Conservation (phyloP, 164 flowering plant species). For the Macadamia tetraphylla region DNA sequence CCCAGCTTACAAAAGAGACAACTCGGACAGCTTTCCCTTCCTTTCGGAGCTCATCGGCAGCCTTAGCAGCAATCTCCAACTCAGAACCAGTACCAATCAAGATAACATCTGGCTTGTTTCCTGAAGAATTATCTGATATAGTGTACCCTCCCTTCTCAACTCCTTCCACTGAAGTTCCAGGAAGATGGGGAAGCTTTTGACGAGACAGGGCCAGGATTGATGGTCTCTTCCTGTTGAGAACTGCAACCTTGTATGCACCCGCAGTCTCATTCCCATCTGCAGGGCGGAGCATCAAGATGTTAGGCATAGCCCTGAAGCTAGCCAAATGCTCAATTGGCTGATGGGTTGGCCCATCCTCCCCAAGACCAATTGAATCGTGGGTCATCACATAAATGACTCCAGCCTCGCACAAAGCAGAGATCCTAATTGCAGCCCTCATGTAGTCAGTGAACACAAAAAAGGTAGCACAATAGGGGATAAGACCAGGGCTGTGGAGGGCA, state of each 20-base stretch:
- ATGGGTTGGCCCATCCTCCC: constrained; percentile 99
- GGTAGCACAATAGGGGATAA: constrained; percentile 96
- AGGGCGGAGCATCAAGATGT: constrained; percentile 91
- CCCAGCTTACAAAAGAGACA: constrained; percentile 88
- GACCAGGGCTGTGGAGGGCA: constrained; percentile 81
- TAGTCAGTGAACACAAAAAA: constrained; percentile 98
- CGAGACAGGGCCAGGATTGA: constrained; percentile 91
- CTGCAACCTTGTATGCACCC: constrained; percentile 89
- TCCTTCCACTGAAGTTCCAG: constrained; percentile 87
- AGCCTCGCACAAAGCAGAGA: constrained; percentile 79
- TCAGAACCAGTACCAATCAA: constrained; percentile 92
- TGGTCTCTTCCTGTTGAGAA: constrained; percentile 73
- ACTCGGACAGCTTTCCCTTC: constrained; percentile 88
- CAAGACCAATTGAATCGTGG: constrained; percentile 96
- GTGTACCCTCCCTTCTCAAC: constrained; percentile 91
- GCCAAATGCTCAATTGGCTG: constrained; percentile 98
- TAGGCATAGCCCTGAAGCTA: constrained; percentile 98
- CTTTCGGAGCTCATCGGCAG: constrained; percentile 80
- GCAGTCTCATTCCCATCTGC: constrained; percentile 99
- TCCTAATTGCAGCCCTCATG: constrained; percentile 95
- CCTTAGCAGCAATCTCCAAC: constrained; percentile 82
- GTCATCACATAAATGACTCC: constrained; percentile 97
- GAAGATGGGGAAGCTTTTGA: constrained; percentile 78
- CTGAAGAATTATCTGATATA: constrained; percentile 76
- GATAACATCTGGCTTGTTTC: constrained; percentile 86